phyloP scores from a whole-genome alignment of 345 rosid species.

The Eucalyptus tenuipes region DNA sequence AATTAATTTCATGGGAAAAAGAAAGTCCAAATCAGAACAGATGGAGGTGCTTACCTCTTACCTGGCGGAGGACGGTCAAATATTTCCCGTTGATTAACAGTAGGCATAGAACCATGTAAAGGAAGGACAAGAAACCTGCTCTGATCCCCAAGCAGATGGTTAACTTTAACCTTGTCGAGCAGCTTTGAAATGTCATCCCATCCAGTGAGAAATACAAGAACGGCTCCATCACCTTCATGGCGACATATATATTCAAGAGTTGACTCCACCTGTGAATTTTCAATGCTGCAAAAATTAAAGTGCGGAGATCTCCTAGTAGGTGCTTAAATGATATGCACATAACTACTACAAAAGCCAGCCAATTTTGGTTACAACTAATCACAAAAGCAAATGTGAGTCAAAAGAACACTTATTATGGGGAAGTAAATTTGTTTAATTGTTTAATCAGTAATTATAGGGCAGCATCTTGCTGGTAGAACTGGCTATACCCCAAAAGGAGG shows the following conservation, averaged over 20 bases:
- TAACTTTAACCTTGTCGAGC: slow-evolving; percentile 59
- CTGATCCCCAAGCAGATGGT: slow-evolving; percentile 64
- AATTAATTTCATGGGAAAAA: not conserved
- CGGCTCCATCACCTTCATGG: slow-evolving; percentile 77
- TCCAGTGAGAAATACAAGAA: slow-evolving; percentile 93
- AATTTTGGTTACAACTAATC: not conserved
- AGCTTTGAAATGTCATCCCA: slow-evolving; percentile 97
- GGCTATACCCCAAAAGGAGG: not conserved
- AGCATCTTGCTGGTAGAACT: not conserved
- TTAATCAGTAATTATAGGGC: not conserved
- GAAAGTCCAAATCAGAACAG: not conserved
- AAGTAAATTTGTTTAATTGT: not conserved
- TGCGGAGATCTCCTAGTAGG: not conserved
- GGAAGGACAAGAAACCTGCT: slow-evolving; percentile 81
- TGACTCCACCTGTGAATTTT: slow-evolving; percentile 54
- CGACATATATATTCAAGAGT: slow-evolving; percentile 64
- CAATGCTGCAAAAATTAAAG: not conserved
- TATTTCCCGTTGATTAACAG: slow-evolving; percentile 76
- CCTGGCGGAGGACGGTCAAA: slow-evolving; percentile 71
- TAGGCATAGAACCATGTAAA: slow-evolving; percentile 93
- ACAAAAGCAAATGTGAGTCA: not conserved
- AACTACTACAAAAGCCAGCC: not conserved
- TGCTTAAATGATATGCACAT: not conserved
- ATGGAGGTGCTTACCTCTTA: slow-evolving; percentile 36
- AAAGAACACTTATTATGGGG: not conserved